Conservation (phyloP, 1,139 yeast genomes). For the Pichia sp. region DNA sequence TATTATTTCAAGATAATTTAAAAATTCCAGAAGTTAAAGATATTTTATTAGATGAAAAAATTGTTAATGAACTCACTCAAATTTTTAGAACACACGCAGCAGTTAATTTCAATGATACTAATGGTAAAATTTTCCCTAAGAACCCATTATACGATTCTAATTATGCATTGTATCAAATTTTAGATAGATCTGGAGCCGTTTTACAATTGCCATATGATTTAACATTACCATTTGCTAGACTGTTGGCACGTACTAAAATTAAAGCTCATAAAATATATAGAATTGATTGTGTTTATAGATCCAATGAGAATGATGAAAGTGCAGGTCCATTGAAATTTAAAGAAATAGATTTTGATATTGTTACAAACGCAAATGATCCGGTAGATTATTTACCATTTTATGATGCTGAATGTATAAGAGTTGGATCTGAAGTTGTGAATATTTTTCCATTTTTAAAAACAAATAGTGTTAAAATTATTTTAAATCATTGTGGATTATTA, state of each 20-base stretch:
- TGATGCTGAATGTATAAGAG: conserved; percentile 85
- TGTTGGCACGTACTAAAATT: conserved; percentile 57
- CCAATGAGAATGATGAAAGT: conserved; percentile 46
- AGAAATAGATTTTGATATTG: conserved; percentile 82
- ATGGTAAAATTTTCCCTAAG: conserved; percentile 69
- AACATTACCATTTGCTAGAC: conserved; percentile 82
- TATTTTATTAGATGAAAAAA: conserved; percentile 40
- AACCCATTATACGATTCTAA: conserved; percentile 63
- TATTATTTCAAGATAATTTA: conserved; percentile 58
- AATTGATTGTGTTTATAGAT: conserved; percentile 77
- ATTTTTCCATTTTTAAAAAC: conserved; percentile 60
- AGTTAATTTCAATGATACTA: conserved; percentile 55
- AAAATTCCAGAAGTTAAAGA: conserved; percentile 29
- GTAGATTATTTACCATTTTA: conserved; percentile 38
- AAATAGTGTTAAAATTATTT: conserved; percentile 48
- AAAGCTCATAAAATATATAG: conserved; percentile 59
- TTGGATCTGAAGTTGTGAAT: conserved; percentile 65
- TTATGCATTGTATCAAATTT: conserved; percentile 63
- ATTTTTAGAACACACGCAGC: conserved; percentile 85
- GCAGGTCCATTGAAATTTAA: conserved; percentile 74
- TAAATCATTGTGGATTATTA: conserved; percentile 77
- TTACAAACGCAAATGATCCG: conserved; percentile 41
- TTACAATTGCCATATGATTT: conserved; percentile 84
- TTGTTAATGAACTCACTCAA: conserved; percentile 48
- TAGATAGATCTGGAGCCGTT: conserved; percentile 83